Percentiles rank a stretch among this genome's conserved stretches.
These are phyloP conservation scores for Silene vulgaris DNA, from an alignment of 179 eudicot species.

Conservation along the genomic window DNA sequence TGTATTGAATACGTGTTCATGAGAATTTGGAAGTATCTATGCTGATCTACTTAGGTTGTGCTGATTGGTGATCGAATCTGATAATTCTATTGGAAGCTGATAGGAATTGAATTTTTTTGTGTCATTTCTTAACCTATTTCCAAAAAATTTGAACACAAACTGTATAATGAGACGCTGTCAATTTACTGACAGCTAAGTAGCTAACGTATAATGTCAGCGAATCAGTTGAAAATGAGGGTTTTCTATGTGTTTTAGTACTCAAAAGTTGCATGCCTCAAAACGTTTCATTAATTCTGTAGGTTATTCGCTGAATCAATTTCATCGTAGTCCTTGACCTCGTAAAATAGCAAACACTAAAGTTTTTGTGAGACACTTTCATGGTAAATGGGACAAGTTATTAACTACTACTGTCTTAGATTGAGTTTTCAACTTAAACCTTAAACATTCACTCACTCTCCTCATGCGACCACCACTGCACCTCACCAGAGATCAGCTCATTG, in stretches of 20 bases:
- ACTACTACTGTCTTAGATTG: background rate
- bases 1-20: background rate
- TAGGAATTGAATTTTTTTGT: background rate
- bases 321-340: background rate
- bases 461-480: background rate
- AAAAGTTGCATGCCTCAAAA: background rate
- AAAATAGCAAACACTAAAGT: background rate
- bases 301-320: background rate
- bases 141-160: too few relatives aligned
- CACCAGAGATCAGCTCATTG: background rate
- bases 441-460: background rate
- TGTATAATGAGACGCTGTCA: too few relatives aligned
- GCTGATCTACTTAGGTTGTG: background rate
- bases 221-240: too few relatives aligned
- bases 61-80: background rate
- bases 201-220: too few relatives aligned
- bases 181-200: too few relatives aligned
- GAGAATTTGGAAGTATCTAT: background rate
- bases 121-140: background rate
- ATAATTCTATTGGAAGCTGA: constrained; percentile 6
- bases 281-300: background rate
- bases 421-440: constrained; percentile 4
- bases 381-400: background rate
- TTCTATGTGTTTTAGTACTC: background rate
- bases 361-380: background rate